Conservation (phyloP, 352 stramenopile species). For the Phytophthora sp. region DNA sequence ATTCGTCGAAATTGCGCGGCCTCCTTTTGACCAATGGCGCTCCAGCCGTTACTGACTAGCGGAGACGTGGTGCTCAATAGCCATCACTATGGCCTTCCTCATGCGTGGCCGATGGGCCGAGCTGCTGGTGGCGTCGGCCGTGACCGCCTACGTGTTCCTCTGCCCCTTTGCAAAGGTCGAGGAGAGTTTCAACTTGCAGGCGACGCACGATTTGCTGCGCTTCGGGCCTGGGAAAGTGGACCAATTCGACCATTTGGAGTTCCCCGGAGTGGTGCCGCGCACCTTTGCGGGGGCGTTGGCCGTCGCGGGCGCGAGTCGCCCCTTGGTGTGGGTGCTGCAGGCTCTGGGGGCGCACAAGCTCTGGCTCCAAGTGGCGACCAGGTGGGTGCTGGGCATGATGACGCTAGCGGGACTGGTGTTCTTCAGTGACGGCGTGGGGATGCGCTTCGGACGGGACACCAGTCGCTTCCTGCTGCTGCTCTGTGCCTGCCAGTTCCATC, state of each 20-base stretch:
- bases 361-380: slow-evolving; percentile 62
- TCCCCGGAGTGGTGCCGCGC: slow-evolving; percentile 97
- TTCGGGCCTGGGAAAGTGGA: slow-evolving; percentile 53
- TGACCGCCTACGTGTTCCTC: slow-evolving; percentile 52
- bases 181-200: slow-evolving; percentile 99
- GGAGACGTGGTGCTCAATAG: no score
- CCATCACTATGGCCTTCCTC: slow-evolving; percentile 9
- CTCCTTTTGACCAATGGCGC: neutral
- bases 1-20: neutral
- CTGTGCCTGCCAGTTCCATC: slow-evolving; percentile 95
- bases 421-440: slow-evolving; percentile 66
- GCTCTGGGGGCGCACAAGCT: slow-evolving; percentile 46
- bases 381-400: slow-evolving; percentile 65
- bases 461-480: slow-evolving; percentile 88
- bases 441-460: slow-evolving; percentile 62
- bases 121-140: slow-evolving; percentile 42
- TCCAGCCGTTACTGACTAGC: neutral
- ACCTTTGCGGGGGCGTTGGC: slow-evolving; percentile 95
- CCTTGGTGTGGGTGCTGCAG: slow-evolving; percentile 42
- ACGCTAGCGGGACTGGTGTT: slow-evolving; percentile 59
- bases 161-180: slow-evolving; percentile 94
- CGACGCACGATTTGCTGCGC: slow-evolving; percentile 96
- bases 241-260: slow-evolving; percentile 97
- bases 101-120: slow-evolving; percentile 41
- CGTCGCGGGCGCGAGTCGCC: slow-evolving; percentile 54